Evolutionary conservation across 345 rosid species (phyloP), one percentile per base, ranked within the genome.

Genomic region (Mangifera indica): DNA sequence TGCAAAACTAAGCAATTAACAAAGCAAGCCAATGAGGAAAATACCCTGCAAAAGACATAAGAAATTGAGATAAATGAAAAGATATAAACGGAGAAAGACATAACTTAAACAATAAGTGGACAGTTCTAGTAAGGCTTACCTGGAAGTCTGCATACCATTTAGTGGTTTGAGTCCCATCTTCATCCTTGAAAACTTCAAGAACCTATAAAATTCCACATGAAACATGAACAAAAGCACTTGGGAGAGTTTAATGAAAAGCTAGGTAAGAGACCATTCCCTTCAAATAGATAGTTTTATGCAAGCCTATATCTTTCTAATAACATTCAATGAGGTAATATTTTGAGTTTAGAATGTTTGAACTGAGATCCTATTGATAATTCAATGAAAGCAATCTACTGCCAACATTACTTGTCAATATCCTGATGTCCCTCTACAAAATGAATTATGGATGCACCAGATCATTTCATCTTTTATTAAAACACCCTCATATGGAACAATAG

Each of bases 21-120:
- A 53, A 83, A 61, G 75, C 71, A 40, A 59, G 80, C 72, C 76
- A 88, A 42, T 10, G 72, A 76, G 70, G 84, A 82, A 64, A 83
- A 75, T 49, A 84, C 77, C 85, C 88, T 86, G 83, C 25, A 67
- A 67, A 12, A 14, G 58, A 62, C 17, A 59, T 60, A 37, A 67
- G 42, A 64, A n/a, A 76, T 3, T 37, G 59, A 34, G 15, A 74
- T 26, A 24, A 73, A 20, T 7, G 46, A 49, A 26, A n/a, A 32
- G 44, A 37, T 18, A 48, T 13, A 10, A 10, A 17, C 34, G 61
- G 53, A 54, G 60, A 61, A 56, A 49, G 12, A 0, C 49, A 62
- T 21, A 9, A 48, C 60, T 60, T 46, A 45, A 81, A 57, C 20
- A 66, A 15, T 52, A 48, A 45, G 40, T 49, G 52, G 24, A 64